phyloP scores from a whole-genome alignment of 768 basidiomycete species.

The Saitozyma podzolica region DNA sequence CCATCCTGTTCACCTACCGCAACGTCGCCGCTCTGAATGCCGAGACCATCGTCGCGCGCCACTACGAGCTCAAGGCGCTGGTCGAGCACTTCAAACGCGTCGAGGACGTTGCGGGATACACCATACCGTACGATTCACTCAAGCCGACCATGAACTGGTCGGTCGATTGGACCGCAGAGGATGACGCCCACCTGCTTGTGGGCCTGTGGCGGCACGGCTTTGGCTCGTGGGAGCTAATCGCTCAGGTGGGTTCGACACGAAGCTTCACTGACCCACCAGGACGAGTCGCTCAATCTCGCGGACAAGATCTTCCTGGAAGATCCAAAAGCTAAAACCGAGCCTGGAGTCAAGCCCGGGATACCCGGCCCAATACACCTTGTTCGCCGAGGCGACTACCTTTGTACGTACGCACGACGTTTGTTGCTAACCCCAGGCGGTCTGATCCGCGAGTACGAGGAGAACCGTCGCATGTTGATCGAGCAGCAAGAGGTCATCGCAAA shows the following conservation, averaged over 20 bases:
- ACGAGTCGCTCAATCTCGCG: constrained; percentile 73
- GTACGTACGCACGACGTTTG: constrained; percentile 17
- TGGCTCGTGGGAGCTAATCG: constrained; percentile 95
- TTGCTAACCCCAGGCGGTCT: constrained; percentile 36
- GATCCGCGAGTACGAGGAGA: constrained; percentile 50
- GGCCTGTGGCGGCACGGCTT: constrained; percentile 93
- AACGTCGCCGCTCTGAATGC: constrained; percentile 94
- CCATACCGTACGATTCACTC: constrained; percentile 86
- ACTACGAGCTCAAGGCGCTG: constrained; percentile 83
- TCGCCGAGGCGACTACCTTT: constrained; percentile 89
- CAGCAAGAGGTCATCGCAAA: constrained; percentile 40
- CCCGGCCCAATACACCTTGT: constrained; percentile 98
- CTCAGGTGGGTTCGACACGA: constrained; percentile 53
- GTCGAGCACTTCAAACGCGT: constrained; percentile 73
- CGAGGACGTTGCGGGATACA: constrained; percentile 77
- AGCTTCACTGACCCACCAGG: constrained; percentile 55
- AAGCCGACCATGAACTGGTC: constrained; percentile 95
- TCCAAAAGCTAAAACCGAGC: constrained; percentile 73
- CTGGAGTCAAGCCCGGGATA: constrained; percentile 58
- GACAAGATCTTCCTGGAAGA: constrained; percentile 99
- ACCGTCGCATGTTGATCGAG: constrained; percentile 39
- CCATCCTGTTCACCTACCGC: constrained; percentile 86
- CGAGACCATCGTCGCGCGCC: constrained; percentile 87
- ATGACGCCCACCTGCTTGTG: constrained; percentile 91
- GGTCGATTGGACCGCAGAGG: constrained; percentile 86